These are phyloP conservation scores for Cutaneotrichosporon dermatis DNA, from an alignment of 1,284 basidiomycete species.

Conservation along the genomic window DNA sequence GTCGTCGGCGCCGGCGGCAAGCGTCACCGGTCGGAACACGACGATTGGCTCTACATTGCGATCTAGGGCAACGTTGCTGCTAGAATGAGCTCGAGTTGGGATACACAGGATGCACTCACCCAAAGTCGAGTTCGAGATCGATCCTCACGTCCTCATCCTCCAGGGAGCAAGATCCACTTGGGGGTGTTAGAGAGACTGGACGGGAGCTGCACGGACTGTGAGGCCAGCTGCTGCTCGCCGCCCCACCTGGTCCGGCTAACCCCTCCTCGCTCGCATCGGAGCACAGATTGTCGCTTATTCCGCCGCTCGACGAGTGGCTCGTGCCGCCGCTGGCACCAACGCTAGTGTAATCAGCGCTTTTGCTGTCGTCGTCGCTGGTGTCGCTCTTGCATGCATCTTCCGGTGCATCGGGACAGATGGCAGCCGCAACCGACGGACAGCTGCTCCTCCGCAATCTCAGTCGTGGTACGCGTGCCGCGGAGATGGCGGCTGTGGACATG, in stretches of 20 bases:
- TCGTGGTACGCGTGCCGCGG: background rate
- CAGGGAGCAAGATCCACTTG: background rate
- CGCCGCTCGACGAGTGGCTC: background rate
- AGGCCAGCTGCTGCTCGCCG: background rate
- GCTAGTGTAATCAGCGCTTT: background rate
- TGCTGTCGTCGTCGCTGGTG: background rate
- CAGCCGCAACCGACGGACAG: slow-evolving; percentile 8
- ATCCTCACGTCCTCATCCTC: background rate
- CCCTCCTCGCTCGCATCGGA: background rate
- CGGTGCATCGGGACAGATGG: background rate
- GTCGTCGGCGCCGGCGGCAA: too few species aligned
- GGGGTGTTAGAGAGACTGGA: background rate
- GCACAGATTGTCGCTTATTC: background rate
- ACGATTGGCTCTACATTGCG: too few species aligned
- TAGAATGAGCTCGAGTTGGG: background rate
- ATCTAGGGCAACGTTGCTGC: too few species aligned
- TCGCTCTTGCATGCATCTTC: background rate
- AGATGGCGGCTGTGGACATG: background rate
- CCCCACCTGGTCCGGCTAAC: background rate
- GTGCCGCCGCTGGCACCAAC: background rate
- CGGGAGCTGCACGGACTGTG: background rate
- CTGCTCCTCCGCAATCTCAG: background rate
- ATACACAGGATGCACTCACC: background rate
- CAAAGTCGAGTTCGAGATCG: background rate
- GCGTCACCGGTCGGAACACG: too few species aligned